phyloP scores from a whole-genome alignment of 768 basidiomycete species.

The Chalciporus sphaerocephalus region DNA sequence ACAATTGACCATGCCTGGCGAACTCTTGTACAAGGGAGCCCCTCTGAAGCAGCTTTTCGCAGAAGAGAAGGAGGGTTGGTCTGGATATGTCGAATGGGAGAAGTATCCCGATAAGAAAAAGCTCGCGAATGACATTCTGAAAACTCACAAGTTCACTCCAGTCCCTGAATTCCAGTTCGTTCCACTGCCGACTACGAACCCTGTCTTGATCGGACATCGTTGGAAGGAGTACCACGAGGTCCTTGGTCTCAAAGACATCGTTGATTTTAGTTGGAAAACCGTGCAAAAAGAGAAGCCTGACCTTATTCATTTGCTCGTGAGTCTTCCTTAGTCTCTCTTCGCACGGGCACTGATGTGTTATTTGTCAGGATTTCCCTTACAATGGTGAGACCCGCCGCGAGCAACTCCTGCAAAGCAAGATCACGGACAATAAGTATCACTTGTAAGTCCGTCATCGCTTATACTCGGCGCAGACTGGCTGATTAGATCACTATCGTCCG shows the following conservation, averaged over 20 bases:
- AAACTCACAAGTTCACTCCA: conserved; percentile 9
- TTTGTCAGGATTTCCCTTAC: conserved; percentile 44
- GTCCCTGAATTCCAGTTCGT: conserved; percentile 41
- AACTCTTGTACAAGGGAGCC: neutral
- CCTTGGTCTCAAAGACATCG: conserved; percentile 42
- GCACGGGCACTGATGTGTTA: neutral
- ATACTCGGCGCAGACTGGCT: too few relatives aligned
- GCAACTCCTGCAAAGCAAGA: conserved; percentile 40
- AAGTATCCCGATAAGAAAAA: conserved; percentile 12
- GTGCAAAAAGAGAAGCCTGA: conserved; percentile 50
- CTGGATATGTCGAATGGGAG: conserved; percentile 18
- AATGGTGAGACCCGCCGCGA: conserved; percentile 49
- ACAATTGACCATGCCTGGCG: neutral
- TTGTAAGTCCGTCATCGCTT: conserved; percentile 35
- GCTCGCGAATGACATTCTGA: conserved; percentile 7
- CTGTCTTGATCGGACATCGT: conserved; percentile 44
- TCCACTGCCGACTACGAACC: conserved; percentile 48
- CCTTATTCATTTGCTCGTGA: conserved; percentile 42
- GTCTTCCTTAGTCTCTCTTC: neutral
- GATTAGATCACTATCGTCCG: conserved; percentile 35
- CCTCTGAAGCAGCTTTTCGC: conserved; percentile 6
- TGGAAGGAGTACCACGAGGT: conserved; percentile 53
- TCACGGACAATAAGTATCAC: conserved; percentile 47
- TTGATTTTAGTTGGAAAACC: conserved; percentile 49
- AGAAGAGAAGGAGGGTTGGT: conserved; percentile 14